Evolutionary conservation across 2,329 filamentous ascomycete genomes (phyloP).

Genomic region (Xylaria sp.): DNA sequence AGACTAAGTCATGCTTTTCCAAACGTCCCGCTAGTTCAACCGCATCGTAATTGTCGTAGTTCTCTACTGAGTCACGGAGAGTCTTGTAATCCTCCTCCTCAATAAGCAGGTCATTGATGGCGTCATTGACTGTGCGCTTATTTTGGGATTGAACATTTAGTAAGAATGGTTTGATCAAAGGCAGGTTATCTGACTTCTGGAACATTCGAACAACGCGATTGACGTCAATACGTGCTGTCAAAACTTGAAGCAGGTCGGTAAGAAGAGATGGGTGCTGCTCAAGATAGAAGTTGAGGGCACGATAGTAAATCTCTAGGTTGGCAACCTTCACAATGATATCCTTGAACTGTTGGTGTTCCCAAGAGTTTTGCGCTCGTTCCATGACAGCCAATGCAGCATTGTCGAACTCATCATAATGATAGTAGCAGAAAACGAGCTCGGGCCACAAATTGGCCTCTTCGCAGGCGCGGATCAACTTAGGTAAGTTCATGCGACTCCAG

Average conservation of each 20-base stretch:
- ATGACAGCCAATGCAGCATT: slow-evolving; percentile 97
- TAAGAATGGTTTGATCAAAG: slow-evolving; percentile 97
- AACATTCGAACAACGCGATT: slow-evolving; percentile 99
- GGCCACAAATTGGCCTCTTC: slow-evolving; percentile 97
- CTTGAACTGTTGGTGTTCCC: slow-evolving; percentile 99
- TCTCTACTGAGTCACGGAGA: slow-evolving; percentile 93
- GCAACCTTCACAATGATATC: slow-evolving; percentile 97
- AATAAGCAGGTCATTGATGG: slow-evolving; percentile 96
- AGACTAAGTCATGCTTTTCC: slow-evolving; percentile 97
- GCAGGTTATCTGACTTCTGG: slow-evolving; percentile 96
- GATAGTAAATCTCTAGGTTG: slow-evolving; percentile 99
- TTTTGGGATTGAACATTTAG: slow-evolving; percentile 96
- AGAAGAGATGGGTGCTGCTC: slow-evolving; percentile 95
- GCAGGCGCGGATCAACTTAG: slow-evolving; percentile 91
- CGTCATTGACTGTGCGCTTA: slow-evolving; percentile 97
- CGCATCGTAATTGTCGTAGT: slow-evolving; percentile 98
- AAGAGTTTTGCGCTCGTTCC: slow-evolving; percentile 94
- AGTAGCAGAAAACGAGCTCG: slow-evolving; percentile 96
- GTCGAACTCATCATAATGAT: slow-evolving; percentile 98
- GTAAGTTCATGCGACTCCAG: slow-evolving; percentile 97
- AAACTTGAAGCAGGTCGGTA: slow-evolving; percentile 90
- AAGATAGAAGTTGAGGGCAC: slow-evolving; percentile 93
- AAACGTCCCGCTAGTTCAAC: slow-evolving; percentile 89
- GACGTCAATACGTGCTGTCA: slow-evolving; percentile 94
- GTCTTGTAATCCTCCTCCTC: slow-evolving; percentile 99